Conservation (phyloP, 495 filamentous ascomycete species). For the Rostrohypoxylon terebratum region DNA sequence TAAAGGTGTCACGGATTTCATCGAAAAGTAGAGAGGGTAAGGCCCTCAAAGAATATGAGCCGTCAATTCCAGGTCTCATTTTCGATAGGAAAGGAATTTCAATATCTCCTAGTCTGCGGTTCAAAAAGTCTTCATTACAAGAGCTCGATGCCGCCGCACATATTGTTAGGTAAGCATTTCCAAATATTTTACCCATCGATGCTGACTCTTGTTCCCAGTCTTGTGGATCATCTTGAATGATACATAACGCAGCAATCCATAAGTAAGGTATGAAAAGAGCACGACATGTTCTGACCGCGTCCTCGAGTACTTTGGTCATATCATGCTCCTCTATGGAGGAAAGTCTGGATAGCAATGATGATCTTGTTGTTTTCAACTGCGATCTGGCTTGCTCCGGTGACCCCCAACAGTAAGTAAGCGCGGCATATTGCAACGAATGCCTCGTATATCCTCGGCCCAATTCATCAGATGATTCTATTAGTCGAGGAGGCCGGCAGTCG, state of each 20-base stretch:
- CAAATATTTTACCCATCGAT: not conserved
- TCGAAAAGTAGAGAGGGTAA: too few species aligned
- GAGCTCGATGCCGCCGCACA: not conserved
- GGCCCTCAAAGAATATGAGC: not conserved
- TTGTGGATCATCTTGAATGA: constrained; percentile 6
- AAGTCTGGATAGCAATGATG: not conserved
- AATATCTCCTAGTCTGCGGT: not conserved
- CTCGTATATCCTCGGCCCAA: not conserved
- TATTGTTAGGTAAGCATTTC: constrained; percentile 3
- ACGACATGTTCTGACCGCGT: constrained; percentile 10
- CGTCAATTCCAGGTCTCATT: not conserved
- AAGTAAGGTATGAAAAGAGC: constrained; percentile 15
- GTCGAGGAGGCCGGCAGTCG: not conserved
- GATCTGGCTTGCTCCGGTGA: not conserved
- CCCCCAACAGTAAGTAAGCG: not conserved
- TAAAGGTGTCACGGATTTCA: not conserved
- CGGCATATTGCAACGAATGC: not conserved
- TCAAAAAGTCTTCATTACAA: constrained; percentile 1
- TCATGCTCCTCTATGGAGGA: not conserved
- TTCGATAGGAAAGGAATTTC: not conserved
- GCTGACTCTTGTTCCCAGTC: constrained; percentile 9
- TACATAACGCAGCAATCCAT: constrained; percentile 16
- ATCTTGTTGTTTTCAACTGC: not conserved
- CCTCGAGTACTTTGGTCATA: constrained; percentile 1
- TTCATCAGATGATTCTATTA: not conserved